These are phyloP conservation scores for Diaporthe ilicicola DNA, from an alignment of 2,329 filamentous ascomycete species.

Conservation along the genomic window DNA sequence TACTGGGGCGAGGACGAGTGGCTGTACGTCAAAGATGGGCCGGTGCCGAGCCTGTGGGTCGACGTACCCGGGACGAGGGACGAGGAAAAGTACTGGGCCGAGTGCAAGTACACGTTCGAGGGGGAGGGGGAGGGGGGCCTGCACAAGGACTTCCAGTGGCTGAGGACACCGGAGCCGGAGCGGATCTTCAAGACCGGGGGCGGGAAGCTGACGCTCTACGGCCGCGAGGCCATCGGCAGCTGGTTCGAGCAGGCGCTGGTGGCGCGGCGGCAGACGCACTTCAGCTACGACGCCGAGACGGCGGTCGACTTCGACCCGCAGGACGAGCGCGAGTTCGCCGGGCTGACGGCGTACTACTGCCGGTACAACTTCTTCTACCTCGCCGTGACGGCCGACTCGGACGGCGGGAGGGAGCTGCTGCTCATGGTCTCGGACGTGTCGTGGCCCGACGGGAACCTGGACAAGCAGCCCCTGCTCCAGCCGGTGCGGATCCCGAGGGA, in stretches of 20 bases:
- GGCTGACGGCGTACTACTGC: constrained; percentile 69
- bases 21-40: constrained; percentile 68
- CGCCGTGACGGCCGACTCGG: constrained; percentile 62
- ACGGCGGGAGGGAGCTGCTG: constrained; percentile 65
- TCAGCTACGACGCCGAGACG: constrained; percentile 69
- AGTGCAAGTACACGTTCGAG: constrained; percentile 57
- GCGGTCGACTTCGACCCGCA: constrained; percentile 59
- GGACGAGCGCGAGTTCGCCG: constrained; percentile 69
- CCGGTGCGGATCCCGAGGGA: constrained; percentile 60
- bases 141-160: constrained; percentile 65
- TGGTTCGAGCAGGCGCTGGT: constrained; percentile 68
- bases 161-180: constrained; percentile 63
- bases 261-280: constrained; percentile 64
- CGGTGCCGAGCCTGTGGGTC: constrained; percentile 61
- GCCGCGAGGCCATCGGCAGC: constrained; percentile 62
- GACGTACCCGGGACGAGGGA: constrained; percentile 58
- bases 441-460: constrained; percentile 60
- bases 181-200: constrained; percentile 56
- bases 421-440: constrained; percentile 65
- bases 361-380: constrained; percentile 73
- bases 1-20: constrained; percentile 68
- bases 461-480: constrained; percentile 47
- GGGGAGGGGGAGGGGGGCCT: constrained; percentile 54
- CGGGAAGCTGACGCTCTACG: constrained; percentile 55
- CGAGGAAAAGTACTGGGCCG: constrained; percentile 59